Percentiles rank a stretch among this genome's conserved stretches.
Conservation (phyloP, 2,329 filamentous ascomycete genomes). For the Pyrenophora graminea region DNA sequence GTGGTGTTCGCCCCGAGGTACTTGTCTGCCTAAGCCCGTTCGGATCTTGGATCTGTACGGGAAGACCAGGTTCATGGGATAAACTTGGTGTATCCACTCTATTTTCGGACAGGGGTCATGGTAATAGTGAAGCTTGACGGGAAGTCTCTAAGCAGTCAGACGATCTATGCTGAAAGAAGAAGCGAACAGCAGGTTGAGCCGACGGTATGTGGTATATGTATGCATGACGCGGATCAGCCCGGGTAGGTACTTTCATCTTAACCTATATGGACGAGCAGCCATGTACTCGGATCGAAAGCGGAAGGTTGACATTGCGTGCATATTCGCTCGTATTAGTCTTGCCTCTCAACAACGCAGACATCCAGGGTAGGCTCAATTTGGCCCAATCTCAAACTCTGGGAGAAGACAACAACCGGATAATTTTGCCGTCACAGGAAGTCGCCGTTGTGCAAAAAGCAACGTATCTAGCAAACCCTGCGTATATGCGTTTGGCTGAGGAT, state of each 20-base stretch:
- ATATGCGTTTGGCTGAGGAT: not conserved
- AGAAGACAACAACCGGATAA: conserved; percentile 1
- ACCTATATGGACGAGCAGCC: not conserved
- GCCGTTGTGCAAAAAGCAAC: not conserved
- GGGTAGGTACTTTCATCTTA: not conserved
- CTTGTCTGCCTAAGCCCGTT: conserved; percentile 7
- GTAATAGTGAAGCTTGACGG: conserved; percentile 3
- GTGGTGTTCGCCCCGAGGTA: conserved; percentile 7
- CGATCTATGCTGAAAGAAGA: conserved; percentile 4
- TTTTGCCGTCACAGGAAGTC: not conserved
- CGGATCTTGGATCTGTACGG: conserved; percentile 19
- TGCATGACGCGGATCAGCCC: conserved; percentile 3
- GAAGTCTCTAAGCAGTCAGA: conserved; percentile 5
- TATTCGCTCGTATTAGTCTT: conserved; percentile 4
- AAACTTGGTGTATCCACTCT: conserved; percentile 14
- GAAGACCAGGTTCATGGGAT: conserved; percentile 22
- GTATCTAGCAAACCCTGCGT: not conserved
- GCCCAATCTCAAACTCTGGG: not conserved
- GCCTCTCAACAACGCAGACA: conserved; percentile 12
- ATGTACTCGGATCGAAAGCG: not conserved
- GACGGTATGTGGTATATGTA: not conserved
- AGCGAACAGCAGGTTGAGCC: conserved; percentile 5
- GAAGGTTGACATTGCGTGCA: conserved; percentile 4
- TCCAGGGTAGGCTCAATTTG: not conserved
- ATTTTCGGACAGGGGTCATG: conserved; percentile 13